These are phyloP conservation scores for Candida gorgasii DNA, from an alignment of 805 yeast genomes.

Conservation along the genomic window DNA sequence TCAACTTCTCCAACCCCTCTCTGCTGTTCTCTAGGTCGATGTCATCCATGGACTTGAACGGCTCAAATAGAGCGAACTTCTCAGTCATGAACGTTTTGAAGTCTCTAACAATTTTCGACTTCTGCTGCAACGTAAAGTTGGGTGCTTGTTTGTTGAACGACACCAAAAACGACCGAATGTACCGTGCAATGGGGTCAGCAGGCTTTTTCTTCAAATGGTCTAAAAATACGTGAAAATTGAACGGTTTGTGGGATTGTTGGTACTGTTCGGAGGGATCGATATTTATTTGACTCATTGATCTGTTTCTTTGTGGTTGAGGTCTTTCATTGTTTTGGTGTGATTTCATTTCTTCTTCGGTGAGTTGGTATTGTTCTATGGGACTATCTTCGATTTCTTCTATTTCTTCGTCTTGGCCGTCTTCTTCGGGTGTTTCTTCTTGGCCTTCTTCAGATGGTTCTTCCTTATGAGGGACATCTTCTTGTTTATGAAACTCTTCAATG, in stretches of 20 bases:
- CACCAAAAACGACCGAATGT: constrained; percentile 77
- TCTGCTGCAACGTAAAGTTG: constrained; percentile 73
- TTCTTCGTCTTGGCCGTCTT: not conserved
- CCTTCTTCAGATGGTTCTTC: not conserved
- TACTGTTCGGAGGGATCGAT: constrained; percentile 37
- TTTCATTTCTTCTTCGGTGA: constrained; percentile 16
- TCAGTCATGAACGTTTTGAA: constrained; percentile 71
- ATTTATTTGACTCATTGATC: constrained; percentile 14
- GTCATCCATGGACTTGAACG: constrained; percentile 66
- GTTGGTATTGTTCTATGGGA: constrained; percentile 22
- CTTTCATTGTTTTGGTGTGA: not conserved
- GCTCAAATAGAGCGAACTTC: constrained; percentile 63
- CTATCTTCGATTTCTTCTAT: constrained; percentile 11
- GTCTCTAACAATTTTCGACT: constrained; percentile 72
- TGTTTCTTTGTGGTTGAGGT: constrained; percentile 6
- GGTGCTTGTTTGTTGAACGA: constrained; percentile 65
- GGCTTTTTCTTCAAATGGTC: constrained; percentile 65
- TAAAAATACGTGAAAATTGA: constrained; percentile 84
- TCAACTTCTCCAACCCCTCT: constrained; percentile 90
- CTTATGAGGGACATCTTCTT: too few relatives aligned
- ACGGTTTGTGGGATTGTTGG: constrained; percentile 48
- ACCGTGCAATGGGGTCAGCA: constrained; percentile 88
- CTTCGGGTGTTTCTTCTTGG: not conserved
- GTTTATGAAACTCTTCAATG: too few relatives aligned
- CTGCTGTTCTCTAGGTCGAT: constrained; percentile 65